These are phyloP conservation scores for Podaxis sp. DNA, from an alignment of 768 basidiomycete genomes.

Conservation along the genomic window DNA sequence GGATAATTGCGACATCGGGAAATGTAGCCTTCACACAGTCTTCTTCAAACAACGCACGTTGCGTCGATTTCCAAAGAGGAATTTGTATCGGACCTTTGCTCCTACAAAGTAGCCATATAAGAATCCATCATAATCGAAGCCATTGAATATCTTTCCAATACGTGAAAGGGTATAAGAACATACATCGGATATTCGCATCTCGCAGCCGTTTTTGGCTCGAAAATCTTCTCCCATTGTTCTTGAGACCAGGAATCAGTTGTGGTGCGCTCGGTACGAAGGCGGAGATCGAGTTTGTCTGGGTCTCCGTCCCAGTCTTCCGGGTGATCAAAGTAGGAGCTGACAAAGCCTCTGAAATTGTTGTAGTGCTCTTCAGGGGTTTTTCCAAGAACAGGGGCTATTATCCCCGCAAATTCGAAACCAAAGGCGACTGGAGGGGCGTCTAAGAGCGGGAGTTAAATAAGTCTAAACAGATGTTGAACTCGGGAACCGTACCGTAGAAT, in stretches of 20 bases:
- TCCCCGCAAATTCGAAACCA: constrained; percentile 20
- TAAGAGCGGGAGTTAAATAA: constrained; percentile 2
- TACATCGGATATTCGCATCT: constrained; percentile 20
- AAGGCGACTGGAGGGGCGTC: constrained; percentile 28
- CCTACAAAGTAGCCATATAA: constrained; percentile 10
- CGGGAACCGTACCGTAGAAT: constrained; percentile 24
- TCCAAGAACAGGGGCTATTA: constrained; percentile 18
- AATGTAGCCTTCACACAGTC: constrained; percentile 15
- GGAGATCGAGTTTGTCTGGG: constrained; percentile 19
- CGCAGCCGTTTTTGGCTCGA: constrained; percentile 13
- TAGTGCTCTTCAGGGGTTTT: constrained; percentile 21
- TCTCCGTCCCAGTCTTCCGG: constrained; percentile 17
- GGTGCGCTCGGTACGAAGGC: constrained; percentile 14
- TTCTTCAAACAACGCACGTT: constrained; percentile 20
- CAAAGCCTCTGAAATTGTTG: constrained; percentile 22
- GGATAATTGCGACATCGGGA: constrained; percentile 19
- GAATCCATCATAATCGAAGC: neutral
- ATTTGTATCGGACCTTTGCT: constrained; percentile 20
- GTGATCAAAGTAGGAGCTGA: constrained; percentile 25
- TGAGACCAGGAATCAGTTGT: constrained; percentile 19
- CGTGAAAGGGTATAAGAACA: neutral
- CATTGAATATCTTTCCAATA: neutral
- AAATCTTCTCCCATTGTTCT: constrained; percentile 17
- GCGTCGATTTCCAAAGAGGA: constrained; percentile 14
- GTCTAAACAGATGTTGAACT: neutral